Evolutionary conservation across 2,329 filamentous ascomycete genomes (phyloP).

Genomic region (Didymella lethalis): DNA sequence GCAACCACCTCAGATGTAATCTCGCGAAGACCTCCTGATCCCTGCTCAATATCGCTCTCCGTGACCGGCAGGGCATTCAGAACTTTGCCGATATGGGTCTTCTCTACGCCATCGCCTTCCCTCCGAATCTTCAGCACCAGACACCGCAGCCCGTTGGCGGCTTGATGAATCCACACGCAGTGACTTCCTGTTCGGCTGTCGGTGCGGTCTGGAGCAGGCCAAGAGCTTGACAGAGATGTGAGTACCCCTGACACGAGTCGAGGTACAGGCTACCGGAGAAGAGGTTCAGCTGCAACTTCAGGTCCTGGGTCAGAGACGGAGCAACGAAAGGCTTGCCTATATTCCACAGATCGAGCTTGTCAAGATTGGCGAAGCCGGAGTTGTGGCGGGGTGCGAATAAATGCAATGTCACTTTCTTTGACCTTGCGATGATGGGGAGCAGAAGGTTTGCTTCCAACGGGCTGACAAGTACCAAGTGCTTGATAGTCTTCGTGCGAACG

Average conservation of each 20-base stretch:
- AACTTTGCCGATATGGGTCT: conserved; percentile 56
- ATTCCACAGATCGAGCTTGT: conserved; percentile 57
- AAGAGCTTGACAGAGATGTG: conserved; percentile 45
- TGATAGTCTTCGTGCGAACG: background rate
- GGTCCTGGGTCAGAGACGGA: conserved; percentile 25
- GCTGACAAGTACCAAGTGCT: conserved; percentile 64
- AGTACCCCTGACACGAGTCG: conserved; percentile 62
- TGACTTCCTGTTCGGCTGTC: conserved; percentile 35
- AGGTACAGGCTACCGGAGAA: conserved; percentile 75
- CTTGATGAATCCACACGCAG: conserved; percentile 48
- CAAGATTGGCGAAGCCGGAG: conserved; percentile 50
- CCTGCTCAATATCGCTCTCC: conserved; percentile 39
- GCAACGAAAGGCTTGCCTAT: conserved; percentile 33
- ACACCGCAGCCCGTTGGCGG: conserved; percentile 44
- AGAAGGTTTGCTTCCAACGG: conserved; percentile 67
- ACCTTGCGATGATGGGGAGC: conserved; percentile 50
- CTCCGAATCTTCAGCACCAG: conserved; percentile 44
- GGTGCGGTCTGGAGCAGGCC: conserved; percentile 52
- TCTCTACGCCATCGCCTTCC: conserved; percentile 50
- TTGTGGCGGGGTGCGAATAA: conserved; percentile 61
- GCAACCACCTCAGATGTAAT: background rate
- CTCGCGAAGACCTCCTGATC: background rate
- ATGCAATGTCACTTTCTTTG: conserved; percentile 54
- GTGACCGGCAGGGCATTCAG: conserved; percentile 50
- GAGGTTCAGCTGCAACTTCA: conserved; percentile 64